Conservation (phyloP, 176 grass and related monocot genomes). For the sorghum (Sorghum bicolor) region DNA sequence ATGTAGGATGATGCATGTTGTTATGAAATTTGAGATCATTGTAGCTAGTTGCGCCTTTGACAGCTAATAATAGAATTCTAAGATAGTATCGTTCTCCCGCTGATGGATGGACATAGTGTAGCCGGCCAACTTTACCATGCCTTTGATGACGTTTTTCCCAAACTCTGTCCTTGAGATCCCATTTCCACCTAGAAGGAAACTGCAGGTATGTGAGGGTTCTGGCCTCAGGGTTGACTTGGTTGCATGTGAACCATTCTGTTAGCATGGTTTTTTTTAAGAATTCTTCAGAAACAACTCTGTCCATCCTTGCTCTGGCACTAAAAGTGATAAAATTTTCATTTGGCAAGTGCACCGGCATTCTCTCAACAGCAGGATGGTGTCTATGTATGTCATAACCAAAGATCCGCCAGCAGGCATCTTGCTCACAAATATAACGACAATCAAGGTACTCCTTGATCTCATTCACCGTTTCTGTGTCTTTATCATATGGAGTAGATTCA, state of each 20-base stretch:
- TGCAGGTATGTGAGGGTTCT: not conserved
- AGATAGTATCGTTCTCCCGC: not conserved
- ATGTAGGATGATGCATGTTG: too few relatives aligned
- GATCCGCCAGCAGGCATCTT: not conserved
- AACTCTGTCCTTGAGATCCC: too few relatives aligned
- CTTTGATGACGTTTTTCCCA: too few relatives aligned
- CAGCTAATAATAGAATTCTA: not conserved
- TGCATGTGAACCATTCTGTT: not conserved
- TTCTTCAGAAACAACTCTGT: not conserved
- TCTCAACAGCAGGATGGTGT: not conserved
- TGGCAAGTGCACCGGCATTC: not conserved
- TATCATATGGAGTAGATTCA: not conserved
- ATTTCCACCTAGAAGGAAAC: too few relatives aligned
- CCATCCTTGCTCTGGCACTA: not conserved
- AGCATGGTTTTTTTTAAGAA: not conserved
- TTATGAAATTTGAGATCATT: too few relatives aligned
- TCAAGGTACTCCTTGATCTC: not conserved
- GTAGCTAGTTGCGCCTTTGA: not conserved
- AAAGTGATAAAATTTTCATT: not conserved
- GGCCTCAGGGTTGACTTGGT: not conserved
- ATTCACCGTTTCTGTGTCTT: not conserved
- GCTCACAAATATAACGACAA: not conserved
- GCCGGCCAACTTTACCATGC: not conserved
- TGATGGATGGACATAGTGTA: conserved; percentile 10
- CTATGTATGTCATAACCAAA: not conserved